phyloP scores from a whole-genome alignment of 2,329 filamentous ascomycete genomes.

The Penicillium brevicompactum region DNA sequence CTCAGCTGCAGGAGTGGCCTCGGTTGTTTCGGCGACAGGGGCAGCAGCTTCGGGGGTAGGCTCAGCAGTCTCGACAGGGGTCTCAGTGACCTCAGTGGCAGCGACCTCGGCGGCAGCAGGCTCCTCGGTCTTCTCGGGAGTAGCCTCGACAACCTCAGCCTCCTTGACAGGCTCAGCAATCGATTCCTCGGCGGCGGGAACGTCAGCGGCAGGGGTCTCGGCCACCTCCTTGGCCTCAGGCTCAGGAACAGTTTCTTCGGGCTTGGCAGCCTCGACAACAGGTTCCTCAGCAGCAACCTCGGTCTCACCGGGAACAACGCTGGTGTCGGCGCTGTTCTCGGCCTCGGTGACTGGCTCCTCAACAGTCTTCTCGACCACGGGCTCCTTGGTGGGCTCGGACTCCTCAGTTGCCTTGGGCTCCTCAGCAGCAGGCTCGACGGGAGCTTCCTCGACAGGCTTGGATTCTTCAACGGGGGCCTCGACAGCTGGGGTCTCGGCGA shows the following conservation, averaged over 20 bases:
- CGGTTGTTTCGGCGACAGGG: background rate
- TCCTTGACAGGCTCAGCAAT: slow-evolving; percentile 1
- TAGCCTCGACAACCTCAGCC: background rate
- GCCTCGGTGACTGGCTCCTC: slow-evolving; percentile 7
- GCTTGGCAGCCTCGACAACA: background rate
- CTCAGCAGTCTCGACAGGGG: background rate
- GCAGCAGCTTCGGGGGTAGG: background rate
- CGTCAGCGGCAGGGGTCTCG: background rate
- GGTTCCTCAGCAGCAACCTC: background rate
- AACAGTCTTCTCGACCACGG: slow-evolving; percentile 3
- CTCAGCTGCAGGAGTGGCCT: background rate
- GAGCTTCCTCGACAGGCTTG: slow-evolving; percentile 4
- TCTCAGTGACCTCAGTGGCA: background rate
- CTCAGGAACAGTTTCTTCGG: slow-evolving; percentile 4
- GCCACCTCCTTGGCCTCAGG: too few relatives aligned
- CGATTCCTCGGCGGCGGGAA: background rate
- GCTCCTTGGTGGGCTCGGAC: slow-evolving; percentile 4
- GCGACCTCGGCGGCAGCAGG: background rate
- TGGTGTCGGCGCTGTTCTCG: slow-evolving; percentile 6
- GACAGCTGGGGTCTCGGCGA: background rate
- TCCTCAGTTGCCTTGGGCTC: slow-evolving; percentile 6
- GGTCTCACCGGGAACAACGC: background rate
- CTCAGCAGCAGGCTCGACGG: slow-evolving; percentile 8
- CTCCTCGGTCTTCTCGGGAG: background rate
- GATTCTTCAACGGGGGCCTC: slow-evolving; percentile 6